Percentiles rank a stretch among this genome's conserved stretches.
Evolutionary conservation across 2,329 filamentous ascomycete species (phyloP).

Genomic region (Fonsecaea nubica): DNA sequence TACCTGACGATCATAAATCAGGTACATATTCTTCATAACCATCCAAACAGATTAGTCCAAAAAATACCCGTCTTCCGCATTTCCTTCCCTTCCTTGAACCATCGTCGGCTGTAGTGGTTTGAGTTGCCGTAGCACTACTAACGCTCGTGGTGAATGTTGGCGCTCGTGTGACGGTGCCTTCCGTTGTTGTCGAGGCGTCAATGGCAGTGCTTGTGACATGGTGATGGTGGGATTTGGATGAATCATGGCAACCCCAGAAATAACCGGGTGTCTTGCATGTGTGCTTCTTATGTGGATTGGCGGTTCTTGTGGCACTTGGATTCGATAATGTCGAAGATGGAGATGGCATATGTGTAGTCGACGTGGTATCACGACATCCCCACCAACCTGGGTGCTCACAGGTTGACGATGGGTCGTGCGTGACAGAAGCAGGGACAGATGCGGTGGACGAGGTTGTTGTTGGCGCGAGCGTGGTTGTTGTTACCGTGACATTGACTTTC

Average conservation of each 20-base stretch:
- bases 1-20: conserved; percentile 25
- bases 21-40: conserved; percentile 21
- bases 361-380: conserved; percentile 48
- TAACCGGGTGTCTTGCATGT: conserved; percentile 60
- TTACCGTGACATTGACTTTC: conserved; percentile 44
- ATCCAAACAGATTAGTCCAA: conserved; percentile 42
- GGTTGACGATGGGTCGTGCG: conserved; percentile 41
- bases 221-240: conserved; percentile 12
- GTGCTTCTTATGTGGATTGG: conserved; percentile 22
- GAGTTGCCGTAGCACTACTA: conserved; percentile 41
- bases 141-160: conserved; percentile 39
- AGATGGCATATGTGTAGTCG: conserved; percentile 35
- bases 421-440: conserved; percentile 39
- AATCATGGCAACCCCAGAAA: conserved; percentile 64
- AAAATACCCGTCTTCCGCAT: conserved; percentile 41
- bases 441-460: conserved; percentile 37
- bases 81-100: conserved; percentile 24
- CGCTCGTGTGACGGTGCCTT: conserved; percentile 24
- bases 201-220: conserved; percentile 12
- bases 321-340: conserved; percentile 31
- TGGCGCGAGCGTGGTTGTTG: conserved; percentile 40
- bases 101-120: conserved; percentile 32
- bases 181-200: conserved; percentile 42
- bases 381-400: conserved; percentile 50
- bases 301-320: conserved; percentile 29